Evolutionary conservation across 139 green algal genomes (phyloP).

Genomic region (Raphidocelis subcapitata): DNA sequence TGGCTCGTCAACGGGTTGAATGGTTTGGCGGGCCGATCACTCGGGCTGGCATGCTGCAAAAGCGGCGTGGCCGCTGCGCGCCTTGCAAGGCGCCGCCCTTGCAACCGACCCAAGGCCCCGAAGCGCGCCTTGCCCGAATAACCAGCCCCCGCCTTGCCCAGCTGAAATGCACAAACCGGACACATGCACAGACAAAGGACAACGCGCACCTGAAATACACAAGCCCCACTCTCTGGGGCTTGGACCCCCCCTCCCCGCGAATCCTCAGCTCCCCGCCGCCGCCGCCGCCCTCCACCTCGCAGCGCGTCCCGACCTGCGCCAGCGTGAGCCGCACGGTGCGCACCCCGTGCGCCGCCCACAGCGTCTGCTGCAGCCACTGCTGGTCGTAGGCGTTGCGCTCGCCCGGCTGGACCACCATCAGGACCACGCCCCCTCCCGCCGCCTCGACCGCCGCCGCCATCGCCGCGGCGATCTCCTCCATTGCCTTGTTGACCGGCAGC

Average conservation of each 20-base stretch:
- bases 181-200: neutral
- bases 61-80: no score
- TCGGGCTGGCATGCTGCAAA: no score
- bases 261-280: neutral
- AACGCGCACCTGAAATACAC: constrained; percentile 58
- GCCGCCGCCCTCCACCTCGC: constrained; percentile 24
- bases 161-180: no score
- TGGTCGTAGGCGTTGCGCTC: constrained; percentile 96
- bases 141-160: no score
- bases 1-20: no score
- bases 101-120: no score
- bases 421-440: constrained; percentile 49
- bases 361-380: constrained; percentile 77
- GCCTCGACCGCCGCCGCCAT: constrained; percentile 33
- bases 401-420: constrained; percentile 92
- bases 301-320: constrained; percentile 53
- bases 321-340: constrained; percentile 72
- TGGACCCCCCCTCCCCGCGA: neutral
- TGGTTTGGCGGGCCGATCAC: no score
- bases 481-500: constrained; percentile 74
- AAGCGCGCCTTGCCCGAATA: no score
- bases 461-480: constrained; percentile 48
- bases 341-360: constrained; percentile 81
- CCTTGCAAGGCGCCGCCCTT: no score
- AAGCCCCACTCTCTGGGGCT: constrained; percentile 10